These are phyloP conservation scores for Chlorella variabilis DNA, from an alignment of 163 green algal species.

Conservation along the genomic window DNA sequence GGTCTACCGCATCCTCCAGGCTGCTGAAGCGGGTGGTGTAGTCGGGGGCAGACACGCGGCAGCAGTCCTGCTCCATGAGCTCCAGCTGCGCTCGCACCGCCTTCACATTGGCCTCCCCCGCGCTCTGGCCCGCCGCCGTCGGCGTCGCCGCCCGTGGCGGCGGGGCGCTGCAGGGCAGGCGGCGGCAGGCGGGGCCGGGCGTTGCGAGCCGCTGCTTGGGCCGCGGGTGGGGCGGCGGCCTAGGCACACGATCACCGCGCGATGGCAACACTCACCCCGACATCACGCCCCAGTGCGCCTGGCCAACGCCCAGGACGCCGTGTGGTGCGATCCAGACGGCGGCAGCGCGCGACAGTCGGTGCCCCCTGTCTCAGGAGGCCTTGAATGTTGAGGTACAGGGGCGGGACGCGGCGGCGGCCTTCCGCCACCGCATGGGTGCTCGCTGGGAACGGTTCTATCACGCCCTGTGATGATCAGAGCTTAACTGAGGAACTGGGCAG, in stretches of 20 bases:
- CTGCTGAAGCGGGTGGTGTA: slow-evolving; percentile 43
- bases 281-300: background rate
- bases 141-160: background rate
- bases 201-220: background rate
- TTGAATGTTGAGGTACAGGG: too few species aligned
- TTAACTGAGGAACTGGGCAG: too few species aligned
- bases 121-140: background rate
- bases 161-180: background rate
- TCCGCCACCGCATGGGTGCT: too few species aligned
- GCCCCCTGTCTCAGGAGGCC: too few species aligned
- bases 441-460: too few species aligned
- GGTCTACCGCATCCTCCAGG: slow-evolving; percentile 54
- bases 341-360: too few species aligned
- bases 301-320: too few species aligned
- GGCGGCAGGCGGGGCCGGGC: background rate
- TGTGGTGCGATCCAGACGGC: background rate
- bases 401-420: too few species aligned
- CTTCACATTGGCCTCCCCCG: slow-evolving; percentile 6
- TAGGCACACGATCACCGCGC: background rate
- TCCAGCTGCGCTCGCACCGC: slow-evolving; percentile 29
- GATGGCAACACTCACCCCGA: background rate
- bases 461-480: too few species aligned
- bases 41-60: slow-evolving; percentile 37
- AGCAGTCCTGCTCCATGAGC: slow-evolving; percentile 43
- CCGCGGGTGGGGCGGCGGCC: too few species aligned